A percentile compares a stretch with the other conserved stretches of the same genome.
These are phyloP conservation scores for Candida tetrigidarum DNA, from an alignment of 1,139 yeast genomes.

Conservation along the genomic window DNA sequence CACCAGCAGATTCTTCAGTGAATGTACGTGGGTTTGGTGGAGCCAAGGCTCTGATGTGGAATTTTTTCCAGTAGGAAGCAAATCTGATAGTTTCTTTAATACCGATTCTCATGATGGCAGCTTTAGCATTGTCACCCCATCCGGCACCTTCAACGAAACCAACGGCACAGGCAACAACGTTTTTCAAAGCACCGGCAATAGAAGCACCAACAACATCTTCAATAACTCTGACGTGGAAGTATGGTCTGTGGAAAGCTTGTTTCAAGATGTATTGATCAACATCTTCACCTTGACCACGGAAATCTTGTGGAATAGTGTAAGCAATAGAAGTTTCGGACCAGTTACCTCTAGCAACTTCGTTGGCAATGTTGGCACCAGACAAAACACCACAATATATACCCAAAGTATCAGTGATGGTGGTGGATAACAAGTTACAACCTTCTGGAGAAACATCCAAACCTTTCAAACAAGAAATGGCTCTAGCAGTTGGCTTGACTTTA, in stretches of 20 bases:
- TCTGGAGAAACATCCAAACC: slow-evolving; percentile 84
- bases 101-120: slow-evolving; percentile 96
- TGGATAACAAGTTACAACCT: slow-evolving; percentile 81
- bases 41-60: slow-evolving; percentile 70
- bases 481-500: slow-evolving; percentile 62
- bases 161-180: slow-evolving; percentile 90
- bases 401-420: slow-evolving; percentile 72
- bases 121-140: slow-evolving; percentile 98
- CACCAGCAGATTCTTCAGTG: slow-evolving; percentile 93
- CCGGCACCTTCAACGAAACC: slow-evolving; percentile 96
- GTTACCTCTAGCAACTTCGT: slow-evolving; percentile 90
- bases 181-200: slow-evolving; percentile 93
- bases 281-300: slow-evolving; percentile 72
- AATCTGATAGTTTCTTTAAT: slow-evolving; percentile 76
- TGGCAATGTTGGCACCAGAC: slow-evolving; percentile 94
- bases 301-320: slow-evolving; percentile 72
- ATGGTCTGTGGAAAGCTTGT: slow-evolving; percentile 88
- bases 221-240: slow-evolving; percentile 90
- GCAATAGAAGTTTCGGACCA: slow-evolving; percentile 98
- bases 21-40: slow-evolving; percentile 79
- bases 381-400: slow-evolving; percentile 92
- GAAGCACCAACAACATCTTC: slow-evolving; percentile 94
- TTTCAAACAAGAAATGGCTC: slow-evolving; percentile 93
- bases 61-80: slow-evolving; percentile 55
- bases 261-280: slow-evolving; percentile 71